phyloP scores from a whole-genome alignment of 2,329 filamentous ascomycete genomes.

The Septoria petroselini region DNA sequence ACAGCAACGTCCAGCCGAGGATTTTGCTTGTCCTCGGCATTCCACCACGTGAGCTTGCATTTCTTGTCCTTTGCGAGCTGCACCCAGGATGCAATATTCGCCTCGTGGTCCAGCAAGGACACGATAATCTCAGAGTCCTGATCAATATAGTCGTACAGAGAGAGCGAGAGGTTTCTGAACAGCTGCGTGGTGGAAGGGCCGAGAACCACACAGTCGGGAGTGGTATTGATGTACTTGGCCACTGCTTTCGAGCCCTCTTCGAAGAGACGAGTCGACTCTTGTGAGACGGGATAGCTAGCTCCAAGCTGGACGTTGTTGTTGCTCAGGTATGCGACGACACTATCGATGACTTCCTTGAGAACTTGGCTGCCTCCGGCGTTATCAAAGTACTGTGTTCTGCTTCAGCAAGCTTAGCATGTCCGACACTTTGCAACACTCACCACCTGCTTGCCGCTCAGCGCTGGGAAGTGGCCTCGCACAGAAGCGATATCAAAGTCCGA shows the following conservation, averaged over 20 bases:
- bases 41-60: conserved; percentile 69
- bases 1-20: conserved; percentile 59
- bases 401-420: not conserved
- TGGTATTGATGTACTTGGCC: conserved; percentile 68
- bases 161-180: conserved; percentile 64
- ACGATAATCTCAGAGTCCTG: conserved; percentile 60
- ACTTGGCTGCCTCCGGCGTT: conserved; percentile 71
- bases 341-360: conserved; percentile 63
- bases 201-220: conserved; percentile 65
- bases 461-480: conserved; percentile 64
- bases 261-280: conserved; percentile 59
- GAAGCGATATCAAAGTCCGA: conserved; percentile 53
- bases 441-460: conserved; percentile 63
- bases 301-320: conserved; percentile 73
- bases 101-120: conserved; percentile 72
- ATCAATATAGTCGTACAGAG: conserved; percentile 56
- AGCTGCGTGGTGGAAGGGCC: conserved; percentile 74
- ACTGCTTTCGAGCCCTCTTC: conserved; percentile 60
- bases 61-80: conserved; percentile 61
- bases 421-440: not conserved
- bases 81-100: conserved; percentile 72
- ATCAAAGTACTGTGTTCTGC: conserved; percentile 56
- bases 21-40: conserved; percentile 43
- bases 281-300: conserved; percentile 62
- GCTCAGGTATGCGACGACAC: conserved; percentile 65